These are phyloP conservation scores for Trichoderma endophyticum DNA, from an alignment of 2,329 filamentous ascomycete genomes.

Conservation along the genomic window DNA sequence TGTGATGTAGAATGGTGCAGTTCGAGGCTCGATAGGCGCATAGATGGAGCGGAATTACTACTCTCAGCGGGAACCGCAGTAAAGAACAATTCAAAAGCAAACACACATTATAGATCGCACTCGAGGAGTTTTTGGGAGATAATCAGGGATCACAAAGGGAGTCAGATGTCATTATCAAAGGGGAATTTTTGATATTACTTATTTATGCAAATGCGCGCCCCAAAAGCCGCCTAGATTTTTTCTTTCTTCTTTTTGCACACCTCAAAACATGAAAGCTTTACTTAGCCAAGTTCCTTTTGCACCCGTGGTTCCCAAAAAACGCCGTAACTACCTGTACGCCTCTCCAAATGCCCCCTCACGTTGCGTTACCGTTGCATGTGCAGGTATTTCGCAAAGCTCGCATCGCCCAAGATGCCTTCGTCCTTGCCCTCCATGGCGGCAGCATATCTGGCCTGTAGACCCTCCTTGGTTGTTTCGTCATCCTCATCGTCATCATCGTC, in stretches of 20 bases:
- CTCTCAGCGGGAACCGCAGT: not conserved
- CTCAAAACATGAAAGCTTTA: not conserved
- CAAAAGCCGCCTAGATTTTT: not conserved
- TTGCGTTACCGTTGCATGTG: constrained; percentile 40
- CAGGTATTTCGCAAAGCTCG: constrained; percentile 61
- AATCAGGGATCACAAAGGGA: not conserved
- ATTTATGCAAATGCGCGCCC: not conserved
- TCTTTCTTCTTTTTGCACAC: not conserved
- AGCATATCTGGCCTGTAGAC: constrained; percentile 73
- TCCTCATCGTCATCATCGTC: constrained; percentile 58
- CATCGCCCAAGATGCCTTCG: constrained; percentile 50
- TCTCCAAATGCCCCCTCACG: not conserved
- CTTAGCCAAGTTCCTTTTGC: constrained; percentile 7
- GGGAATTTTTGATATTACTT: constrained; percentile 17
- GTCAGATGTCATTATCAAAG: not conserved
- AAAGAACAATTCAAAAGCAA: not conserved
- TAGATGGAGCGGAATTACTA: not conserved
- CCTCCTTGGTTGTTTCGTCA: constrained; percentile 59
- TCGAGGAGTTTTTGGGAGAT: constrained; percentile 18
- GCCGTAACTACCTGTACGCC: not conserved
- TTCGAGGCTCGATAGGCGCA: constrained; percentile 77
- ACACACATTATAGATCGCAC: not conserved
- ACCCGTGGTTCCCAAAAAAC: constrained; percentile 1
- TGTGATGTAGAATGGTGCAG: constrained; percentile 78
- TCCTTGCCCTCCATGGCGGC: constrained; percentile 64